Evolutionary conservation across 768 basidiomycete genomes (phyloP).

Genomic region (Melanogaster broomeanus): DNA sequence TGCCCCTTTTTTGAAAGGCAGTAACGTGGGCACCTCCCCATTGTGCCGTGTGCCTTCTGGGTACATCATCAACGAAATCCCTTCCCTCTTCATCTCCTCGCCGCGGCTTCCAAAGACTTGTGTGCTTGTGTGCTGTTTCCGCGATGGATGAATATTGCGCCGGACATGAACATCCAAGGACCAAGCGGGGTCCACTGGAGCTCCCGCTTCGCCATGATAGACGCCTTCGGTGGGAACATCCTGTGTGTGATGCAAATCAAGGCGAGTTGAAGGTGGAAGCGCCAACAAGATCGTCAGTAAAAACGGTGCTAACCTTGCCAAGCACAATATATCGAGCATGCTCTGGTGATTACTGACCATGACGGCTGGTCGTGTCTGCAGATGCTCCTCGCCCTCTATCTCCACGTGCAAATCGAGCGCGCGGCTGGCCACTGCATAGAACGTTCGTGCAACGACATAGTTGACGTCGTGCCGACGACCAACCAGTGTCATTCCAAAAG

Average conservation of each 20-base stretch:
- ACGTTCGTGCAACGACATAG: constrained; percentile 78
- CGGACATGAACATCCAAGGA: constrained; percentile 86
- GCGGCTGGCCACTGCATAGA: constrained; percentile 69
- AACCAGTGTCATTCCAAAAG: constrained; percentile 61
- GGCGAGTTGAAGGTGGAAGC: constrained; percentile 5
- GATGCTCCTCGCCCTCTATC: constrained; percentile 85
- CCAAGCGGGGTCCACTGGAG: constrained; percentile 87
- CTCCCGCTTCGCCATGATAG: constrained; percentile 93
- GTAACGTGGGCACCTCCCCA: constrained; percentile 61
- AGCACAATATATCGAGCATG: constrained; percentile 82
- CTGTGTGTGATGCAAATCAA: constrained; percentile 36
- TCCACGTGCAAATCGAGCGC: constrained; percentile 67
- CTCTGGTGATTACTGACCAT: constrained; percentile 92
- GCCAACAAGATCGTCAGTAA: constrained; percentile 13
- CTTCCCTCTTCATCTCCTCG: constrained; percentile 67
- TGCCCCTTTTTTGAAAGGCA: constrained; percentile 96
- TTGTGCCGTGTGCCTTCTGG: constrained; percentile 93
- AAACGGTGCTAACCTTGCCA: constrained; percentile 63
- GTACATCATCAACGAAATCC: constrained; percentile 89
- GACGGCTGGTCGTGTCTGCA: constrained; percentile 70
- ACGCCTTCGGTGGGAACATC: constrained; percentile 77
- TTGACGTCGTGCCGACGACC: constrained; percentile 82
- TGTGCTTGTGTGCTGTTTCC: constrained; percentile 77
- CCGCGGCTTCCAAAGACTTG: constrained; percentile 72
- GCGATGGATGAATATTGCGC: constrained; percentile 90